Evolutionary conservation across 1,284 basidiomycete genomes (phyloP), one percentile per base, ranked within the genome.

Genomic region (Earliella scabrosa): DNA sequence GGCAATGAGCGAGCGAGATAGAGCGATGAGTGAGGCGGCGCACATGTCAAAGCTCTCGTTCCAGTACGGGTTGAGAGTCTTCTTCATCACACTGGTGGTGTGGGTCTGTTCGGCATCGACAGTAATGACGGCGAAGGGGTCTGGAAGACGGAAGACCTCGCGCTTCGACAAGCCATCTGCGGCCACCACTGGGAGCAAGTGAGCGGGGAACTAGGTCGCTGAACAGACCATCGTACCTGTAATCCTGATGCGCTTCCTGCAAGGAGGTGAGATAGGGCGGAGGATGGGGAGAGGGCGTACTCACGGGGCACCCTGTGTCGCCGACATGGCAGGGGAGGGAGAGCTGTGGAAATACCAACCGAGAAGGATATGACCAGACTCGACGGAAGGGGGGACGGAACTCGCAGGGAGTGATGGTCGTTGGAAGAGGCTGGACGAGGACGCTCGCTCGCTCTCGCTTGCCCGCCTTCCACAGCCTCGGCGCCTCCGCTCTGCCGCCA

Each of bases 71-170:
- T 88, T 95, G 61, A 97, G 78, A 0, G 92, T 90, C 74, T 85
- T 88, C 75, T 87, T 93, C 73, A 92, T 85, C 55, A 93, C 88
- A 57, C 85, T 87, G 4, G 96, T 98, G 21, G 94, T 95, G 72
- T 90, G 90, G 3, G 95, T 97, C 76, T 98, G 96, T 73, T 97
- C 93, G 46, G 92, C 92, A 73, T 98, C 97, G 57, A 98, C 94
- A 14, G 93, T 96, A 63, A 98, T 87, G 43, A 98, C 94, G 21
- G 95, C 96, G 72, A 98, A 98, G 3, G 97, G 95, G 74, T 98
- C 95, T 0, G 97, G 97, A 10, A 97, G 83, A 63, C 93, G 83
- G 71, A 97, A 91, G 38, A 97, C 83, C 73, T 97, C 95, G 52
- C 95, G 87, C 75, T 97, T 97, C 63, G 85, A 87, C 47, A 97